Evolutionary conservation across 2,329 filamentous ascomycete species (phyloP), one percentile per base, ranked within the genome.

Genomic region (Botrytis elliptica): DNA sequence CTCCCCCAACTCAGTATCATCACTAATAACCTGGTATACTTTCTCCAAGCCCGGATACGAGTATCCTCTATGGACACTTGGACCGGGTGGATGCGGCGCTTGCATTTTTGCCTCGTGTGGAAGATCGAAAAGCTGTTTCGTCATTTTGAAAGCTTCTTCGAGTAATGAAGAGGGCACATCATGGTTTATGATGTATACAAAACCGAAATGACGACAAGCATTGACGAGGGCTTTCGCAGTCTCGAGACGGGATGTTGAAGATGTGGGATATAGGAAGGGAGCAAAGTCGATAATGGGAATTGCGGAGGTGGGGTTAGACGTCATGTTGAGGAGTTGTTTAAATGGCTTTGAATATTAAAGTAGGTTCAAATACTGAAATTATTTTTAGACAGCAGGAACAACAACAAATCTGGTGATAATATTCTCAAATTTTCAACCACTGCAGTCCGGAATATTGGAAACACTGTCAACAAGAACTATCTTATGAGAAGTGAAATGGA

Each of bases 11-110:
- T 83, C 81, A n/a, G 84, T 81, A 46, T 86, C 83, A 10, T 83
- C 80, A 44, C 77, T 81, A 25, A 85, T 83, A 10, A 83, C 82
- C 76, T 85, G 85, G 18, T 85, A 85, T 7, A 87, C 86, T 76
- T 88, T 88, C 40, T 88, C 87, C 68, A 86, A 76, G 0, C 86
- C 86, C 0, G 86, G 85, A 83, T 85, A 86, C 1, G 86, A 88
- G 77, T 88, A 88, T n/a, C 87, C 87, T 66, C 87, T 83, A 77
- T 88, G 86, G 3, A 87, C 82, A 16, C 80, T 82, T 74, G 84
- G 84, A 14, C 86, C 86, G 16, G 83, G 80, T 5, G 85, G 85
- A 79, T 87, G 85, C 6, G 85, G 85, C 1, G 85, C 86, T 71
- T 83, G 82, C 81, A 85, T 83, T 75, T 87, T 87, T 66, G 84